Evolutionary conservation across 2,329 filamentous ascomycete species (phyloP).

Genomic region (Nemania sp.): DNA sequence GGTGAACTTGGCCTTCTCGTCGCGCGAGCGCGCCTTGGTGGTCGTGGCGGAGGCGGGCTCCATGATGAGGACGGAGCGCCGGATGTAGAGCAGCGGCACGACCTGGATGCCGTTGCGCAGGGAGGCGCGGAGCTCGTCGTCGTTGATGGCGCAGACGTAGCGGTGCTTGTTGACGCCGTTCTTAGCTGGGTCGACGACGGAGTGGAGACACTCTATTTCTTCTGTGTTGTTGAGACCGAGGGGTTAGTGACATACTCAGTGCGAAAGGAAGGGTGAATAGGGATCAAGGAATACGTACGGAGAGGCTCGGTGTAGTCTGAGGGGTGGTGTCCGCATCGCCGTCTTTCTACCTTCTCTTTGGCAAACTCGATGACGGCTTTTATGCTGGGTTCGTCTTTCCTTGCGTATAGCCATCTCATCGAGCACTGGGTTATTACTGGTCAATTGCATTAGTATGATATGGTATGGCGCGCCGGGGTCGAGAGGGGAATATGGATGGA

Average conservation of each 20-base stretch:
- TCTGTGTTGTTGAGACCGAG: slow-evolving; percentile 50
- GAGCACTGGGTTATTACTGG: slow-evolving; percentile 84
- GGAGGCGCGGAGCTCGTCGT: slow-evolving; percentile 69
- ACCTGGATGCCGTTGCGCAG: slow-evolving; percentile 74
- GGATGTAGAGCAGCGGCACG: slow-evolving; percentile 82
- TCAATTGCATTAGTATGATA: slow-evolving; percentile 65
- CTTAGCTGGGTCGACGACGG: slow-evolving; percentile 82
- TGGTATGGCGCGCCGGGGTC: slow-evolving; percentile 79
- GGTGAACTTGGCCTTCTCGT: slow-evolving; percentile 81
- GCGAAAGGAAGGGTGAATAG: no score
- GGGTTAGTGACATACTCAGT: slow-evolving; percentile 14
- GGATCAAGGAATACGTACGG: slow-evolving; percentile 17
- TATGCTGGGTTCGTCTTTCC: slow-evolving; percentile 65
- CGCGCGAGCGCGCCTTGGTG: slow-evolving; percentile 70
- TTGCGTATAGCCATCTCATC: slow-evolving; percentile 80
- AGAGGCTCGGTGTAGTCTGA: slow-evolving; percentile 78
- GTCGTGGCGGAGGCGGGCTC: slow-evolving; percentile 80
- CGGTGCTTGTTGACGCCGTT: slow-evolving; percentile 79
- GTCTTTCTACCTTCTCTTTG: slow-evolving; percentile 76
- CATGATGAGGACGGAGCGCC: slow-evolving; percentile 77
- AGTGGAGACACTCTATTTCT: slow-evolving; percentile 75
- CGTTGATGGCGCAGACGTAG: slow-evolving; percentile 83
- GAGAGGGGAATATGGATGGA: slow-evolving; percentile 54
- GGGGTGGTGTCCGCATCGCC: slow-evolving; percentile 82
- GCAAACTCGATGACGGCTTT: slow-evolving; percentile 76